These are phyloP conservation scores for Ascochyta viciae-villosae DNA, from an alignment of 2,329 filamentous ascomycete genomes.

Conservation along the genomic window DNA sequence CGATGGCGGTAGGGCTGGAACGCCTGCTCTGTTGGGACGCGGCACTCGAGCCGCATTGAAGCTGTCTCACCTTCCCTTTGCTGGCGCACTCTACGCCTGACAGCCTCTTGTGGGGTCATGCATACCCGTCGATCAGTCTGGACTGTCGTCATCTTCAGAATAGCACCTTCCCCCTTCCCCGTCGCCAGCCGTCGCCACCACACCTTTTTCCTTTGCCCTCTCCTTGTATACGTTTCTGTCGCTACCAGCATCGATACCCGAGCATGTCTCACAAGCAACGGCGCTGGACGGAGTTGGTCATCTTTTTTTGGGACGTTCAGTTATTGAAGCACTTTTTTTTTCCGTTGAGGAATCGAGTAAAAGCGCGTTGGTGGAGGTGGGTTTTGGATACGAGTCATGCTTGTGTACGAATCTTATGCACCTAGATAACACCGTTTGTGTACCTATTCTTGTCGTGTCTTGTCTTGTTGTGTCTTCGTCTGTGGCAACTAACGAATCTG, in stretches of 20 bases:
- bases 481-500: no score
- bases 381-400: not conserved
- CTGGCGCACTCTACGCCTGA: conserved; percentile 6
- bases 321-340: not conserved
- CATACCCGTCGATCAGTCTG: conserved; percentile 7
- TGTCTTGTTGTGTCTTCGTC: no score
- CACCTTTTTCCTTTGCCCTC: not conserved
- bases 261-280: conserved; percentile 26
- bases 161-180: not conserved
- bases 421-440: not conserved
- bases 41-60: conserved; percentile 10
- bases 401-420: not conserved
- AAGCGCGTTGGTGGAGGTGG: conserved; percentile 1
- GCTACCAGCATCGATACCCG: conserved; percentile 29
- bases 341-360: not conserved
- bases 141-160: conserved; percentile 9
- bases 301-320: not conserved
- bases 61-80: conserved; percentile 24
- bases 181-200: conserved; percentile 3
- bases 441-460: not conserved
- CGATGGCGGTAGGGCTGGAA: conserved; percentile 15
- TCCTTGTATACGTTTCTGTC: conserved; percentile 14
- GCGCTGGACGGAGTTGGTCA: conserved; percentile 26
- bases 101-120: conserved; percentile 11
- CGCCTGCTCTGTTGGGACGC: conserved; percentile 16